Conservation (phyloP, 208 protist genomes). For the Acanthamoeba lenticulata region DNA sequence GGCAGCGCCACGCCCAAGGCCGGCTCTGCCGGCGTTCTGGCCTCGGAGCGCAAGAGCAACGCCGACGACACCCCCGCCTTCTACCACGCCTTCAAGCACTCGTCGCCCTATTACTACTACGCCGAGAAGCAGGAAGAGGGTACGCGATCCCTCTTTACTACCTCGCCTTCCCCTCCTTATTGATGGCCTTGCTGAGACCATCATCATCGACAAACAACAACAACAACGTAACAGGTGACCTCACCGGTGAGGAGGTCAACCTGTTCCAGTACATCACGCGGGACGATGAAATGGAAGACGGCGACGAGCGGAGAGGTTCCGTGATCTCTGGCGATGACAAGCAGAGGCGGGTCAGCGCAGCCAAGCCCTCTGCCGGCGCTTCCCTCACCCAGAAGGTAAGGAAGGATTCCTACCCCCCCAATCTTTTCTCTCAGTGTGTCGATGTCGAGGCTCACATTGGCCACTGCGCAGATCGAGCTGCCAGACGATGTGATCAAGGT, state of each 20-base stretch:
- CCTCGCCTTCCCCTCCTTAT: not conserved
- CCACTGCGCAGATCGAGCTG: not conserved
- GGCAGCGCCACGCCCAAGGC: not conserved
- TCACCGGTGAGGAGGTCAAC: not conserved
- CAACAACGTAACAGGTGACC: not conserved
- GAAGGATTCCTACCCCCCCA: not conserved
- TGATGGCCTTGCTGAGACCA: not conserved
- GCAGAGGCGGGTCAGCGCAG: conserved; percentile 28
- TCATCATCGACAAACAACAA: not conserved
- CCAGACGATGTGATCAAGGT: conserved; percentile 33
- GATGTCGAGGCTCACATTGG: not conserved
- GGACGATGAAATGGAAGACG: not conserved
- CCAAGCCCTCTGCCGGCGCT: not conserved
- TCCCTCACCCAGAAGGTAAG: conserved; percentile 10
- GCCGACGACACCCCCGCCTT: not conserved
- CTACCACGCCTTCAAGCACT: not conserved
- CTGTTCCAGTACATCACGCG: conserved; percentile 35
- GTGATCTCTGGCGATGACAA: not conserved
- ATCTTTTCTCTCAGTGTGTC: not conserved
- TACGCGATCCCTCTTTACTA: not conserved
- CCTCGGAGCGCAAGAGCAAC: not conserved
- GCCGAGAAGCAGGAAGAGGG: not conserved
- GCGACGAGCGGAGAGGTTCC: not conserved
- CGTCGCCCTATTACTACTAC: conserved; percentile 18
- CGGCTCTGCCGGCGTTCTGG: not conserved